These are phyloP conservation scores for Pinus albicaulis DNA, from an alignment of 75 land plant species.

Conservation along the genomic window DNA sequence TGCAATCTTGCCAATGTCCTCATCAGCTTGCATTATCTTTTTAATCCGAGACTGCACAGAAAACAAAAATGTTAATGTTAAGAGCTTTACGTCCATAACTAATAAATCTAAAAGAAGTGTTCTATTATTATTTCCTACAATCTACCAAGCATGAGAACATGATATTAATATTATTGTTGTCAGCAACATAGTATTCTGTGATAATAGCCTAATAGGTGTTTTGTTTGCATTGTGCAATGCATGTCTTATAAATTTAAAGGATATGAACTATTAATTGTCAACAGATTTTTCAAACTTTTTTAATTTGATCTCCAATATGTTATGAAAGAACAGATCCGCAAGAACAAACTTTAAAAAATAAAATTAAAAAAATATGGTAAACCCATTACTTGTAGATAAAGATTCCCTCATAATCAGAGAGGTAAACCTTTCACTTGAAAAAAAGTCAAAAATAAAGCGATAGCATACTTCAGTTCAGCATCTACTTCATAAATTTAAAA, in stretches of 20 bases:
- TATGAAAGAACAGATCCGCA: too few relatives aligned
- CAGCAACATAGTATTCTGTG: not conserved
- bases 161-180: not conserved
- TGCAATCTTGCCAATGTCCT: constrained; percentile 52
- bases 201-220: not conserved
- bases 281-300: not conserved
- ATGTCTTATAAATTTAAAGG: not conserved
- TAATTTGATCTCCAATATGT: not conserved
- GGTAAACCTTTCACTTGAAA: too few relatives aligned
- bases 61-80: not conserved
- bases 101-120: not conserved
- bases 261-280: not conserved
- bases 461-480: too few relatives aligned
- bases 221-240: not conserved
- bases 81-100: too few relatives aligned
- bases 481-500: too few relatives aligned
- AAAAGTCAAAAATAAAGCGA: too few relatives aligned
- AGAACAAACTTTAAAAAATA: too few relatives aligned
- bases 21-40: constrained; percentile 62
- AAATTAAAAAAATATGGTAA: too few relatives aligned
- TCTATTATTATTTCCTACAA: not conserved
- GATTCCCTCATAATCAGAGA: too few relatives aligned
- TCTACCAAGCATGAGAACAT: not conserved
- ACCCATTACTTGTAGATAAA: too few relatives aligned
- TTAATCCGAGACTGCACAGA: constrained; percentile 36